These are phyloP conservation scores for Ustilago loliicola DNA, from an alignment of 1,284 basidiomycete genomes.

Conservation along the genomic window DNA sequence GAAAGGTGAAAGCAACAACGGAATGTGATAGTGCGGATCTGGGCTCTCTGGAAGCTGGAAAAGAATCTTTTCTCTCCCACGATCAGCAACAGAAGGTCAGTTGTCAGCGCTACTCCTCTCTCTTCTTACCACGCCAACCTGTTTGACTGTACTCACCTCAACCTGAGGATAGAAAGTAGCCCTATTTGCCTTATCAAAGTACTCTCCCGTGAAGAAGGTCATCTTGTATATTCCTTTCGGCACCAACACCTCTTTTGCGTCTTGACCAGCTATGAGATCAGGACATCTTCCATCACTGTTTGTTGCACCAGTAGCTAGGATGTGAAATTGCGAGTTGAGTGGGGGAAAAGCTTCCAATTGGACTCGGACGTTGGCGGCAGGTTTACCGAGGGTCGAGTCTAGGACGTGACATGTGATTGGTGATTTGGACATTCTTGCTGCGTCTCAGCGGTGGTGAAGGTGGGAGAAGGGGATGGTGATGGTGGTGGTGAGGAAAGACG, in stretches of 20 bases:
- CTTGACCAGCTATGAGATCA: conserved; percentile 76
- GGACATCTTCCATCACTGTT: conserved; percentile 85
- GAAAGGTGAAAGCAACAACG: conserved; percentile 89
- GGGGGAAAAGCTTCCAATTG: conserved; percentile 41
- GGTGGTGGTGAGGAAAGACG: neutral
- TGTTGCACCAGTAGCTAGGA: conserved; percentile 75
- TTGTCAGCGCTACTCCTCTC: neutral
- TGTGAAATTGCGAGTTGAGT: conserved; percentile 33
- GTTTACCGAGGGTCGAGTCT: conserved; percentile 84
- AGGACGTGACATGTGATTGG: conserved; percentile 93
- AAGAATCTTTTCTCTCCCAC: conserved; percentile 39
- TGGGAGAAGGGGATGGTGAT: conserved; percentile 3
- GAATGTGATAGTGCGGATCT: conserved; percentile 84
- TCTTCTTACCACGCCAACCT: neutral
- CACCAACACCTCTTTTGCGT: conserved; percentile 71
- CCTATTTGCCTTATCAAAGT: conserved; percentile 78
- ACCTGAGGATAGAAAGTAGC: conserved; percentile 88
- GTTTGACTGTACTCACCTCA: conserved; percentile 76
- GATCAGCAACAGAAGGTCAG: neutral
- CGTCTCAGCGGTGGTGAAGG: neutral
- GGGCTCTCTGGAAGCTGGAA: conserved; percentile 55
- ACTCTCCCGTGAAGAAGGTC: conserved; percentile 83
- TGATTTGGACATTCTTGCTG: conserved; percentile 47
- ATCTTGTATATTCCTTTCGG: conserved; percentile 81
- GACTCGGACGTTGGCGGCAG: conserved; percentile 73